Base-by-base conservation (phyloP, 352 stramenopile genomes). In the Globisporangium echinulatum region DNA sequence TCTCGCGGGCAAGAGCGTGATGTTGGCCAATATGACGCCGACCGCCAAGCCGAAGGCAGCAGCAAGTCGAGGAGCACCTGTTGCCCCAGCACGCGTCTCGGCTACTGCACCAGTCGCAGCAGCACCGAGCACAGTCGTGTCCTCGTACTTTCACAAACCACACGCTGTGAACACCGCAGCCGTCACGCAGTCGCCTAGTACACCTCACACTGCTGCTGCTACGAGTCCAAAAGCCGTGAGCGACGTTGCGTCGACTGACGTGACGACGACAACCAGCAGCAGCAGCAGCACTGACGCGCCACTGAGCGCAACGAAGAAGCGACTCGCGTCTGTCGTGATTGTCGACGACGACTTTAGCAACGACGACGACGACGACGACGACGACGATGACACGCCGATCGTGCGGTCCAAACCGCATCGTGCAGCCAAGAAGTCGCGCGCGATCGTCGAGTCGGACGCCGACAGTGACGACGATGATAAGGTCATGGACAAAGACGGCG, bases 371-470 rank as follows among this genome's bases (percentile, higher is more conserved):
- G 70, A 74, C 37, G 44, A 19, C 5, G 40, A 39, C 63, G 70
- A 19, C 17, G 17, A 19, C 2, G 25, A 25, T 25, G 1, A 25
- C 7, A 44, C 3, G 7, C 59, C 71, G 13, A 44, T 73, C 42
- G 65, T 64, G n/a, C 72, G 74, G 5, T 61, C 53, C 7, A 75
- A 75, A 39, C 65, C 74, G 13, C 68, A 70, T 15, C 62, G 57
- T 1, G 38, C 38, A 8, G 42, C 40, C 9, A 87, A 87, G 66
- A 77, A 79, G 50, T 66, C 76, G 11, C 67, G 80, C 5, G 76
- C 71, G 2, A 90, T 90, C 64, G 66, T 87, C 17, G 80, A 90
- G 47, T 90, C 80, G 7, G 80, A 90, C 10, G 80, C 73, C 7
- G 58, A 69, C 8, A 56, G 70, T 13, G 69, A 73, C 0, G 56